Evolutionary conservation across 192 early-diverging fungal species (phyloP).

Genomic region (Backusella macrospora): DNA sequence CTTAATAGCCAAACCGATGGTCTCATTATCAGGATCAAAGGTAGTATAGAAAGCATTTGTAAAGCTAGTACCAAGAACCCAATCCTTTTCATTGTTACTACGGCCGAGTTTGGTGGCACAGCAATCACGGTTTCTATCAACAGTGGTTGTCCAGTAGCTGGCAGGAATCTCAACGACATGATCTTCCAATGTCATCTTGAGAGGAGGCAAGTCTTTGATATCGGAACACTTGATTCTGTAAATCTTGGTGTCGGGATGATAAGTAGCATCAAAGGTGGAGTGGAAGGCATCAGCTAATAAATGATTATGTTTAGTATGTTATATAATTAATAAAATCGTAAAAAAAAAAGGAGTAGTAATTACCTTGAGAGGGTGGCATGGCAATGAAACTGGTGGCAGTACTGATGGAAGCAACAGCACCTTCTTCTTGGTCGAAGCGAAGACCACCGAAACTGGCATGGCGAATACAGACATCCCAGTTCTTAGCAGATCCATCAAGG

Average conservation of each 20-base stretch:
- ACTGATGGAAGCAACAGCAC: conserved; percentile 40
- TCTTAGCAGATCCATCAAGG: conserved; percentile 23
- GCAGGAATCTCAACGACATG: conserved; percentile 38
- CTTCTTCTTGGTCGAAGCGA: conserved; percentile 19
- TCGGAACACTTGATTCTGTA: conserved; percentile 42
- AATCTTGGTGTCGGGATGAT: conserved; percentile 21
- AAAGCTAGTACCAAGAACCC: conserved; percentile 36
- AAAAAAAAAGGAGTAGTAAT: no score
- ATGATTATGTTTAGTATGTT: no score
- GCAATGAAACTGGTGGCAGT: conserved; percentile 35
- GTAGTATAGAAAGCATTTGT: conserved; percentile 43
- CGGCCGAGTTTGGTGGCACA: conserved; percentile 26
- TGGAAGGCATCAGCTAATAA: conserved; percentile 42
- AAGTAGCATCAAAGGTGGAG: conserved; percentile 27
- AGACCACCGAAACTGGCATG: conserved; percentile 34
- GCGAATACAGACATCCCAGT: conserved; percentile 39
- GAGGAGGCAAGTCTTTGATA: conserved; percentile 25
- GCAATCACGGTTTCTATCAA: conserved; percentile 33
- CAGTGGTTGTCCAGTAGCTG: conserved; percentile 37
- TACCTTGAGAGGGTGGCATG: conserved; percentile 35
- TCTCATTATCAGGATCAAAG: conserved; percentile 38
- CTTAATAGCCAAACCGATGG: conserved; percentile 36
- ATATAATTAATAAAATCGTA: no score
- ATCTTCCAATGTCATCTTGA: conserved; percentile 27
- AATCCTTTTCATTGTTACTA: conserved; percentile 32